Conservation (phyloP, 306 rosid genomes). For the Casuarina equisetifolia region DNA sequence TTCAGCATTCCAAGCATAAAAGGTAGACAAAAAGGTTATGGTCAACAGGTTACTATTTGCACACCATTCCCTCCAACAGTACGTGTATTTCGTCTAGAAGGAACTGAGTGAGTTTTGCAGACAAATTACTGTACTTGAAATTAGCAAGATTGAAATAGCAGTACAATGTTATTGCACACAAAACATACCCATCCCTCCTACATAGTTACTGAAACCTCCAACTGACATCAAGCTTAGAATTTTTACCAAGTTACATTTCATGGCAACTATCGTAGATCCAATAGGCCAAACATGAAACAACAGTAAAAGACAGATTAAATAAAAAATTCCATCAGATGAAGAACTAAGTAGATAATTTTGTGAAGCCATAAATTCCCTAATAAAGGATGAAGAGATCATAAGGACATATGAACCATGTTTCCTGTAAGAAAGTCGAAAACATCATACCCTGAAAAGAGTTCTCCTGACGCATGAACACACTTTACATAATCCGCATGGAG, state of each 20-base stretch:
- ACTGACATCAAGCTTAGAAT: slow-evolving; percentile 1
- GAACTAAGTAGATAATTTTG: background rate
- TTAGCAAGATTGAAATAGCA: background rate
- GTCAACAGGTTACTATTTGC: too few species aligned
- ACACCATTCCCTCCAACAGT: too few species aligned
- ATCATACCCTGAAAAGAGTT: slow-evolving; percentile 83
- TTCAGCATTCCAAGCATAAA: background rate
- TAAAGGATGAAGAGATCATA: background rate
- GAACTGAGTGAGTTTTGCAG: background rate
- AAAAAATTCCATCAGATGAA: background rate
- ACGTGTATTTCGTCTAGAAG: background rate
- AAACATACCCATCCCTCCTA: background rate
- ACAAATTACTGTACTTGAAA: background rate
- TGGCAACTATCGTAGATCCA: background rate
- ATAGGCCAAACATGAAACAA: background rate
- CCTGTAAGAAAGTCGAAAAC: slow-evolving; percentile 19
- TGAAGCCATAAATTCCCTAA: background rate
- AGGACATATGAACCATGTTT: slow-evolving; percentile 1
- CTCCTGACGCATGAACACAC: slow-evolving; percentile 90
- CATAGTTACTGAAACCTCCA: slow-evolving; percentile 7
- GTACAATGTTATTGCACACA: background rate
- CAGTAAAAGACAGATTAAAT: background rate
- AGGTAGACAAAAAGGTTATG: background rate
- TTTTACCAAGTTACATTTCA: background rate
- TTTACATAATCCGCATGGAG: slow-evolving; percentile 92